Conservation (phyloP, 169 alveolate species). For the Eimeria acervulina region DNA sequence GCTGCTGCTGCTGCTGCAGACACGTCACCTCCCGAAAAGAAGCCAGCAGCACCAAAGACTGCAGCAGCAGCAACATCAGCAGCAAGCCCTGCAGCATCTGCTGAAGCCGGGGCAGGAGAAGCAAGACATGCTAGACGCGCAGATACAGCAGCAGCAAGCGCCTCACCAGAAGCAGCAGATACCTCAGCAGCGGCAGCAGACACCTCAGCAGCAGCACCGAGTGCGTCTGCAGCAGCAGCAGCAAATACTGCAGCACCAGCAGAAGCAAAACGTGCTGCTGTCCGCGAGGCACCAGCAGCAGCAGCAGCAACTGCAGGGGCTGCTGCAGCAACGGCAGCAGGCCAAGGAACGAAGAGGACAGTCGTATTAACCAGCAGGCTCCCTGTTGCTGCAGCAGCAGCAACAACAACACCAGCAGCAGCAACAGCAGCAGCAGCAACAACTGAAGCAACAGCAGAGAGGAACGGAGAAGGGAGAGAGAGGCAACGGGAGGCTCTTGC, state of each 20-base stretch:
- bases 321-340: conserved; percentile 27
- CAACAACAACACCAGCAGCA: conserved; percentile 32
- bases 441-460: no score
- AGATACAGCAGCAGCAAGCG: background rate
- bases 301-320: background rate
- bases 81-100: background rate
- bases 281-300: conserved; percentile 5
- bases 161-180: background rate
- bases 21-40: background rate
- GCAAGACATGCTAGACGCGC: background rate
- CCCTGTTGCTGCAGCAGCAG: background rate
- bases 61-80: background rate
- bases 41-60: background rate
- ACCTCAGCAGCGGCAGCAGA: no score
- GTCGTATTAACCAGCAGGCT: background rate
- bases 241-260: no score
- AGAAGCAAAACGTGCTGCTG: background rate
- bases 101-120: background rate
- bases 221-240: no score
- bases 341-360: background rate
- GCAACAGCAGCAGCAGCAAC: conserved; percentile 21
- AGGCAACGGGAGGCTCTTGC: background rate
- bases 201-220: no score
- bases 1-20: conserved; percentile 20
- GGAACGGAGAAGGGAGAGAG: background rate